These are phyloP conservation scores for Stemphylium beticola DNA, from an alignment of 2,329 filamentous ascomycete species.

Conservation along the genomic window DNA sequence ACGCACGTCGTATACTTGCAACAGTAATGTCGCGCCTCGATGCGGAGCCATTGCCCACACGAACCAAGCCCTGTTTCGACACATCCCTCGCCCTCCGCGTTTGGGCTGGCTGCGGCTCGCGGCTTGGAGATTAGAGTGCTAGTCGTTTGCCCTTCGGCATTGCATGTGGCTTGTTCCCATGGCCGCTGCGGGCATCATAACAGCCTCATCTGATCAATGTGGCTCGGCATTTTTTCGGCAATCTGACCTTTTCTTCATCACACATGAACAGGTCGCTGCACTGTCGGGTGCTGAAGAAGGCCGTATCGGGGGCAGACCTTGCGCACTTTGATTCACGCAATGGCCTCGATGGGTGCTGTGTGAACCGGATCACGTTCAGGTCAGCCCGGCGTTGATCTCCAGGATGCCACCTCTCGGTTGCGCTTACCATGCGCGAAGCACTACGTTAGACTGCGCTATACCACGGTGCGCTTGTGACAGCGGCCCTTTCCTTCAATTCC, in stretches of 20 bases:
- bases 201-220: constrained; percentile 10
- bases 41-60: background rate
- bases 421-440: constrained; percentile 15
- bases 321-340: background rate
- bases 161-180: constrained; percentile 8
- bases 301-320: background rate
- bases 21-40: background rate
- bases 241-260: background rate
- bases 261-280: constrained; percentile 2
- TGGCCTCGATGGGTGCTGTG: background rate
- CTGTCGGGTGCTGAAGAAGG: background rate
- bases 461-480: constrained; percentile 14
- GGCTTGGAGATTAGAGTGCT: constrained; percentile 7
- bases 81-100: background rate
- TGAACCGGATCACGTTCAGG: background rate
- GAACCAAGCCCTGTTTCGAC: constrained; percentile 5
- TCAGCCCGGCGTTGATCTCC: constrained; percentile 13
- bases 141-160: constrained; percentile 3
- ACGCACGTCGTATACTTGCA: constrained; percentile 2
- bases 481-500: constrained; percentile 9
- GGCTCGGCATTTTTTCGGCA: constrained; percentile 13
- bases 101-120: background rate
- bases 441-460: constrained; percentile 6
- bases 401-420: constrained; percentile 12
- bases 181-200: constrained; percentile 2